Conservation (phyloP, 208 protist genomes). For the Acanthamoeba polyphaga region DNA sequence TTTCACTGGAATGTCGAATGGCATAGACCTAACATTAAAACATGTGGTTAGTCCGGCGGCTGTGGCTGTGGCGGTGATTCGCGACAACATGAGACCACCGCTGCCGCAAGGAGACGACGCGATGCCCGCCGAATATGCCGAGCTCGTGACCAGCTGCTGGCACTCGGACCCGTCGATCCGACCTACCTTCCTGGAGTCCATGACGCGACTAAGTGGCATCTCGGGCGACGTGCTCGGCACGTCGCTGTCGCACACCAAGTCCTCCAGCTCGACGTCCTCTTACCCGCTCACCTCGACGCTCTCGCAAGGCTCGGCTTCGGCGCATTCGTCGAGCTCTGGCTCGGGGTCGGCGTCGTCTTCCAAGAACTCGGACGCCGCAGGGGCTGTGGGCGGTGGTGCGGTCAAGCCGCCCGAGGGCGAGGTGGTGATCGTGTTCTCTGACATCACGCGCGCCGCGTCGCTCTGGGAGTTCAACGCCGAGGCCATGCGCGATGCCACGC, state of each 20-base stretch:
- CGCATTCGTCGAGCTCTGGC: neutral
- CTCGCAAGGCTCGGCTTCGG: neutral
- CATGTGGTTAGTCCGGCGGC: neutral
- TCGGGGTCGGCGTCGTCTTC: conserved; percentile 15
- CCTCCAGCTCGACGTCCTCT: neutral
- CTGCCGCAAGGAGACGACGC: neutral
- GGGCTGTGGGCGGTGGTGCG: neutral
- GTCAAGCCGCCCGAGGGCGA: conserved; percentile 45
- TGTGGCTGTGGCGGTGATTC: conserved; percentile 29
- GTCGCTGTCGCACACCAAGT: neutral
- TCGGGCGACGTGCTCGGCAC: neutral
- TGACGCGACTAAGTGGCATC: conserved; percentile 49
- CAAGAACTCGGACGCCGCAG: neutral
- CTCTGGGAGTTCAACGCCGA: too few relatives aligned
- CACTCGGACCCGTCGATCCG: conserved; percentile 16
- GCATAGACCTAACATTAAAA: too few relatives aligned
- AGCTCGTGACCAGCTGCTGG: conserved; percentile 48
- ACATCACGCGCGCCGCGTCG: too few relatives aligned
- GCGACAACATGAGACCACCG: conserved; percentile 49
- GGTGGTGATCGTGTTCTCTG: neutral
- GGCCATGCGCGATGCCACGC: too few relatives aligned
- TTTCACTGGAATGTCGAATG: too few relatives aligned
- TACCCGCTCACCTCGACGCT: neutral
- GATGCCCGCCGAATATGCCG: neutral
- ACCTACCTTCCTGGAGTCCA: conserved; percentile 29